phyloP scores from a whole-genome alignment of 805 yeast genomes.

The Metschnikowia hibisci region DNA sequence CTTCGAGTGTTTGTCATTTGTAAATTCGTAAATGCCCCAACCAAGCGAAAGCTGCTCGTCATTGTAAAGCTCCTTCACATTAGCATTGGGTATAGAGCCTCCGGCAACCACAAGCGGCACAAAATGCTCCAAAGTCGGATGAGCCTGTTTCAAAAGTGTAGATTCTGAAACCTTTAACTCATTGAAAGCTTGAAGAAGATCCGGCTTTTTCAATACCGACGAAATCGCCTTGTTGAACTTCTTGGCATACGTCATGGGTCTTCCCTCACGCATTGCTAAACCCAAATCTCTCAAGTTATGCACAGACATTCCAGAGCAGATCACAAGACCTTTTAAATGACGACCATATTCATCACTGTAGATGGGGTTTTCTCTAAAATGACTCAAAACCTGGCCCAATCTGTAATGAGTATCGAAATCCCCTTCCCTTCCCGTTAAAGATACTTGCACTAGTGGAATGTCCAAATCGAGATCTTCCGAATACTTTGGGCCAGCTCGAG shows the following conservation, averaged over 20 bases:
- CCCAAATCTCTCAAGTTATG: slow-evolving; percentile 64
- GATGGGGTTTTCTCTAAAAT: slow-evolving; percentile 43
- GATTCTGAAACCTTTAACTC: slow-evolving; percentile 27
- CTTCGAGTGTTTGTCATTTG: slow-evolving; percentile 10
- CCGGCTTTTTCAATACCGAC: slow-evolving; percentile 29
- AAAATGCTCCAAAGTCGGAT: slow-evolving; percentile 77
- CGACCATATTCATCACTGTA: slow-evolving; percentile 25
- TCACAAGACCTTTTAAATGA: slow-evolving; percentile 39
- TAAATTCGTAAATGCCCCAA: slow-evolving; percentile 65
- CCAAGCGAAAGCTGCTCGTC: slow-evolving; percentile 49
- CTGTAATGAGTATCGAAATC: slow-evolving; percentile 44
- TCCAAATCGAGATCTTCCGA: slow-evolving; percentile 35
- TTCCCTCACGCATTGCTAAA: slow-evolving; percentile 11
- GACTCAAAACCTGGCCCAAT: slow-evolving; percentile 53
- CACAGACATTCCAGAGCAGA: slow-evolving; percentile 77
- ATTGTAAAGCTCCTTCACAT: slow-evolving; percentile 45
- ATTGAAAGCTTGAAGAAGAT: slow-evolving; percentile 37
- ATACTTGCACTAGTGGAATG: slow-evolving; percentile 49
- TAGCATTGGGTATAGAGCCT: slow-evolving; percentile 24
- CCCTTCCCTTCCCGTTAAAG: slow-evolving; percentile 37
- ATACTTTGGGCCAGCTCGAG: background rate
- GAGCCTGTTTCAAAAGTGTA: slow-evolving; percentile 47
- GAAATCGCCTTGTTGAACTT: slow-evolving; percentile 48
- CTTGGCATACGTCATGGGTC: slow-evolving; percentile 43
- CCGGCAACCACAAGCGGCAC: slow-evolving; percentile 61